Evolutionary conservation across 2,329 filamentous ascomycete genomes (phyloP).

Genomic region (Aspergillus neoniger): DNA sequence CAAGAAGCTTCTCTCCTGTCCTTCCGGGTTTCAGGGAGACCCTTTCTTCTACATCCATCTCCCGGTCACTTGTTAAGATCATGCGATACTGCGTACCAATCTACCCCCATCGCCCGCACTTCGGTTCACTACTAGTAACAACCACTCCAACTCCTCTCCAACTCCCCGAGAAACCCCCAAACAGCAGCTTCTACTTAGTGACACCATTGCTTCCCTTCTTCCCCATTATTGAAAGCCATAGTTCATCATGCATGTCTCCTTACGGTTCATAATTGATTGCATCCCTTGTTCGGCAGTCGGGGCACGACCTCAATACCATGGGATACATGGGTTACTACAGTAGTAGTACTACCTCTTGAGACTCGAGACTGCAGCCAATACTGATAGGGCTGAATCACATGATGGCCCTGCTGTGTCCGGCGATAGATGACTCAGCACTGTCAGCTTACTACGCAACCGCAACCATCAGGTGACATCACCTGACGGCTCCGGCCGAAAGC

Average conservation of each 20-base stretch:
- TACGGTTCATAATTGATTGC: no score
- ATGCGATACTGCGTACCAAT: neutral
- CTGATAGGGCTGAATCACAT: conserved; percentile 22
- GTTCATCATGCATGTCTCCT: no score
- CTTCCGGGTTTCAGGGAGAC: neutral
- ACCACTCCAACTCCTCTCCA: neutral
- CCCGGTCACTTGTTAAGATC: neutral
- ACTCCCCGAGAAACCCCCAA: neutral
- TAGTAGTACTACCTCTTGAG: no score
- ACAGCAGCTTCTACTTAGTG: neutral
- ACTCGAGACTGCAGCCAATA: neutral
- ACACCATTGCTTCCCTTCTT: neutral
- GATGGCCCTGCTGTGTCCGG: neutral
- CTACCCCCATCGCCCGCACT: neutral
- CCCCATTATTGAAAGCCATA: no score
- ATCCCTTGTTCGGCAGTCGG: neutral
- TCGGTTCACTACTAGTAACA: neutral
- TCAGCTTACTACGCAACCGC: neutral
- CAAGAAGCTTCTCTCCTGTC: neutral
- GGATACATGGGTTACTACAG: neutral
- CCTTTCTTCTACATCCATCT: neutral
- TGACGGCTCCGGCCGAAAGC: conserved; percentile 13
- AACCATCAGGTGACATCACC: conserved; percentile 14
- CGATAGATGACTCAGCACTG: conserved; percentile 2
- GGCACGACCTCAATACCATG: neutral